Conservation (phyloP, 2,329 filamentous ascomycete species). For the Chrysosporium queenslandicum region DNA sequence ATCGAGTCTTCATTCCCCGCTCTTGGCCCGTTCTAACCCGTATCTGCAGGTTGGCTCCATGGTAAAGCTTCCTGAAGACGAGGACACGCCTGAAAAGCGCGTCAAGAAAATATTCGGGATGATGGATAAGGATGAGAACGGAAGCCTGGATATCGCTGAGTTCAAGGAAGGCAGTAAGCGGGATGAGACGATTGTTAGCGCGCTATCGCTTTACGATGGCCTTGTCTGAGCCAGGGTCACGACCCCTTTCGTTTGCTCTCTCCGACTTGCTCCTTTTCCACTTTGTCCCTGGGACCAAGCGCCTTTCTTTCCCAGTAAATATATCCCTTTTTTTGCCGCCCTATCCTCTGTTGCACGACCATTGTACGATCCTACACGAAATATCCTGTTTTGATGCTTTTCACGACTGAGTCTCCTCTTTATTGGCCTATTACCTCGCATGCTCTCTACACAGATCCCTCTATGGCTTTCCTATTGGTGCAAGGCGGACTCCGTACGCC, state of each 20-base stretch:
- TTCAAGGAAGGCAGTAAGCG: slow-evolving; percentile 99
- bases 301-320: not conserved
- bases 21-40: not conserved
- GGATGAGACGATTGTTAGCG: slow-evolving; percentile 97
- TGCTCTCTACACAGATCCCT: too few species aligned
- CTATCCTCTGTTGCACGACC: not conserved
- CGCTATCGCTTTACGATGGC: slow-evolving; percentile 89
- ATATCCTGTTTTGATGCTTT: not conserved
- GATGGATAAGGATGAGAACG: slow-evolving; percentile 99
- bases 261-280: not conserved
- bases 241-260: not conserved
- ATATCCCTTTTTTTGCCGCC: not conserved
- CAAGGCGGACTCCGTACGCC: too few species aligned
- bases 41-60: slow-evolving; percentile 76
- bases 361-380: not conserved
- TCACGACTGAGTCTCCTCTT: not conserved
- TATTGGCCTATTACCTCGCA: not conserved
- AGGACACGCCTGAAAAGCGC: slow-evolving; percentile 97
- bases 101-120: slow-evolving; percentile 97
- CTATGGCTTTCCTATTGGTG: too few species aligned
- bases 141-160: slow-evolving; percentile 89
- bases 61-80: slow-evolving; percentile 97
- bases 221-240: slow-evolving; percentile 53
- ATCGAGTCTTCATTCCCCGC: slow-evolving; percentile 1
- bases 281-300: not conserved